Evolutionary conservation across 108 stramenopile species (phyloP).

Genomic region (Nitzschia sp.): DNA sequence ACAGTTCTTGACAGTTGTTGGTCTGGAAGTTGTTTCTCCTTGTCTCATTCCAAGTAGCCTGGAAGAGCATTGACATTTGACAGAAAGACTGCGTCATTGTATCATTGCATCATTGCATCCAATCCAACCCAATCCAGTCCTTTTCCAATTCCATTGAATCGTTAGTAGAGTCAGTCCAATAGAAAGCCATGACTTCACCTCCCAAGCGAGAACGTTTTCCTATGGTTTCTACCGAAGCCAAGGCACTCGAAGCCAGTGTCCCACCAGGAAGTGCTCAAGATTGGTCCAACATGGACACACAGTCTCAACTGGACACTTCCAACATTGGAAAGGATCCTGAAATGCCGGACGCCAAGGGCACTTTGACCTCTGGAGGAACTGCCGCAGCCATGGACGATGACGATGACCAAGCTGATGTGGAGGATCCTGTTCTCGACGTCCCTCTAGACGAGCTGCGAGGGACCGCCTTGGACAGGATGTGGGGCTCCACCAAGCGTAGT

Average conservation of each 20-base stretch:
- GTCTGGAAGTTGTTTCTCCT: no score
- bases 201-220: constrained; percentile 74
- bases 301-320: constrained; percentile 27
- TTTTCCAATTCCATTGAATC: no score
- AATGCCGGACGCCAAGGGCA: constrained; percentile 6
- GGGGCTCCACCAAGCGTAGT: constrained; percentile 34
- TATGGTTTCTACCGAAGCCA: constrained; percentile 75
- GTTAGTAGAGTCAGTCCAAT: no score
- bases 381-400: constrained; percentile 10
- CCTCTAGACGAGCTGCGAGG: constrained; percentile 61
- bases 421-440: constrained; percentile 64
- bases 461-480: constrained; percentile 38
- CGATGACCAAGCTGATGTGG: constrained; percentile 41
- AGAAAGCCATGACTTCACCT: background rate
- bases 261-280: background rate
- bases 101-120: no score
- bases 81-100: no score
- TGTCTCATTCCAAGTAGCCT: no score
- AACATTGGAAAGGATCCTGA: constrained; percentile 11
- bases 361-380: background rate
- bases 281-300: constrained; percentile 36
- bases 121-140: no score
- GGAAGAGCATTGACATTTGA: no score
- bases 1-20: no score
- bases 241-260: constrained; percentile 48